Evolutionary conservation across 331 rosid species (phyloP).

Genomic region (Malus hybrid): DNA sequence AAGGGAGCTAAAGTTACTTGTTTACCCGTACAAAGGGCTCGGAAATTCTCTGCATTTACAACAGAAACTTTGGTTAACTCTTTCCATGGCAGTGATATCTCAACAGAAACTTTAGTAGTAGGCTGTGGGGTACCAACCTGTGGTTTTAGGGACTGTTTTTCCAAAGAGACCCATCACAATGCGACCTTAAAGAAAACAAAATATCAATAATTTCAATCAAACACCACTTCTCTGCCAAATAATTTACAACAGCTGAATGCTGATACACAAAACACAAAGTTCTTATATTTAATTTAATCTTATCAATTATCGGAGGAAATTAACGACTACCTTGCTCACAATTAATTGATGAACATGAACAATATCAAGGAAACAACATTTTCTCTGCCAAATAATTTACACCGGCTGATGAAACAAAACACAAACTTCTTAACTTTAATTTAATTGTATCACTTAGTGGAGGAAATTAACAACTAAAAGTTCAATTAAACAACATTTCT

Average conservation of each 20-base stretch:
- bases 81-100: background rate
- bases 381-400: too few species aligned
- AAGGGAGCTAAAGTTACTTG: constrained; percentile 33
- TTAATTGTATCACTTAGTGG: too few species aligned
- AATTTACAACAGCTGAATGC: too few species aligned
- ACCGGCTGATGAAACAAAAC: too few species aligned
- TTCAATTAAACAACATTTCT: background rate
- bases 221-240: too few species aligned
- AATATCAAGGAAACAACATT: background rate
- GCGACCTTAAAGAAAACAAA: constrained; percentile 47
- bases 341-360: background rate
- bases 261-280: too few species aligned
- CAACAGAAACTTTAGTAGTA: background rate
- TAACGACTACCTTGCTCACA: too few species aligned
- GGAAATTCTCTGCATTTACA: constrained; percentile 79
- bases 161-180: constrained; percentile 73
- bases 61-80: constrained; percentile 21
- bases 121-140: constrained; percentile 30
- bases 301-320: too few species aligned
- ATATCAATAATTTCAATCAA: background rate
- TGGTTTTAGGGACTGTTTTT: constrained; percentile 71
- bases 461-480: too few species aligned
- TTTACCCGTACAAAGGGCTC: constrained; percentile 95
- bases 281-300: too few species aligned
- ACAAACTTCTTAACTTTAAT: too few species aligned